A percentile compares a stretch with the other conserved stretches of the same genome.
These are phyloP conservation scores for Coccinonectria pachysandricola DNA, from an alignment of 2,329 filamentous ascomycete species.

Conservation along the genomic window DNA sequence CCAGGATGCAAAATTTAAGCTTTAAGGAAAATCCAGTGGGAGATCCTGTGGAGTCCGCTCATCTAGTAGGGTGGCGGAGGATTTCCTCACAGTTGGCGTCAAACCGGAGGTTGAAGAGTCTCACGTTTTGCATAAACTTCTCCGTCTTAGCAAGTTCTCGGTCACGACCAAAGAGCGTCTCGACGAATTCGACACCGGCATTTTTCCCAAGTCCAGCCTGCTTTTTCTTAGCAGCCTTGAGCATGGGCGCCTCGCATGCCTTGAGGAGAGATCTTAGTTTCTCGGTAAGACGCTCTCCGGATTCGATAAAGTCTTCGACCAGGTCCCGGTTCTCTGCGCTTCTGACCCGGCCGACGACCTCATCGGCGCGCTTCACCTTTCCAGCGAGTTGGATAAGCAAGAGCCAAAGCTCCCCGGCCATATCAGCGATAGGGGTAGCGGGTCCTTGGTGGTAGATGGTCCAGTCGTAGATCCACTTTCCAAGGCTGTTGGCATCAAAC, in stretches of 20 bases:
- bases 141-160: conserved; percentile 83
- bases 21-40: conserved; percentile 12
- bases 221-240: conserved; percentile 71
- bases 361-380: conserved; percentile 86
- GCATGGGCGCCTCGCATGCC: conserved; percentile 89
- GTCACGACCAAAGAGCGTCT: conserved; percentile 88
- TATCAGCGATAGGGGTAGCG: conserved; percentile 72
- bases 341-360: conserved; percentile 63
- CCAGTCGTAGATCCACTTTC: conserved; percentile 99
- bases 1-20: conserved; percentile 12
- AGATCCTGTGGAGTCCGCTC: conserved; percentile 19
- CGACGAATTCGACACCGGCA: conserved; percentile 88
- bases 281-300: conserved; percentile 75
- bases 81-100: conserved; percentile 94
- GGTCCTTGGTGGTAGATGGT: conserved; percentile 84
- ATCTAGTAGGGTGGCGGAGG: conserved; percentile 50
- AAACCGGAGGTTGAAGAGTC: conserved; percentile 86
- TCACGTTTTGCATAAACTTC: conserved; percentile 81
- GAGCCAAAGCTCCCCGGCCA: conserved; percentile 92
- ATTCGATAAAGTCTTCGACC: conserved; percentile 82
- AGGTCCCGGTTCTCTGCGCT: conserved; percentile 64
- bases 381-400: conserved; percentile 86
- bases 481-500: conserved; percentile 93
- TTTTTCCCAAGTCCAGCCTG: conserved; percentile 69
- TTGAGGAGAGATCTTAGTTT: conserved; percentile 82